These are phyloP conservation scores for Fusarium austroafricanum DNA, from an alignment of 2,329 filamentous ascomycete genomes.

Conservation along the genomic window DNA sequence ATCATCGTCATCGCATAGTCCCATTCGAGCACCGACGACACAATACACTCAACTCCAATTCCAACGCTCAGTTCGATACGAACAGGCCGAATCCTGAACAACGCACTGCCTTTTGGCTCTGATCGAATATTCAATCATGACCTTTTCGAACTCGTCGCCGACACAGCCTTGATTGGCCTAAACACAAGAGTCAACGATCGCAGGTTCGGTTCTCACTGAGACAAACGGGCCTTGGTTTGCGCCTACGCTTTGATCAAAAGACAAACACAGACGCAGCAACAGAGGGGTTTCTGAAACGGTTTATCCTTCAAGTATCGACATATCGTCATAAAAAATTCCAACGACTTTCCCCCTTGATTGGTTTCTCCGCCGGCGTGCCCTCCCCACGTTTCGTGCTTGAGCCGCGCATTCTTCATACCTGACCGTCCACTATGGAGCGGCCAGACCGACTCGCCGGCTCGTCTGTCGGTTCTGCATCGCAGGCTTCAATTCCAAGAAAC, in stretches of 20 bases:
- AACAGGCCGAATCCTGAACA: constrained; percentile 34
- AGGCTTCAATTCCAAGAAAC: constrained; percentile 48
- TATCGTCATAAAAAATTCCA: constrained; percentile 36
- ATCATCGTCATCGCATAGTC: not conserved
- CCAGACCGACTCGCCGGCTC: constrained; percentile 49
- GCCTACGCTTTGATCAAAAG: constrained; percentile 38
- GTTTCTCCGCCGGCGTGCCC: constrained; percentile 37
- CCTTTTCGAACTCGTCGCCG: constrained; percentile 45
- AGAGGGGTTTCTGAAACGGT: constrained; percentile 50
- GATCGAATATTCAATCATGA: constrained; percentile 47
- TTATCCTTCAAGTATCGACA: constrained; percentile 39
- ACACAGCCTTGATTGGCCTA: constrained; percentile 50
- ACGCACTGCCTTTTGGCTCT: constrained; percentile 41
- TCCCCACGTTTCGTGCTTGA: constrained; percentile 34
- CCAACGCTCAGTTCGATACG: constrained; percentile 9
- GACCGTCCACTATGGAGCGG: constrained; percentile 50
- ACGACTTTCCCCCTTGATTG: constrained; percentile 35
- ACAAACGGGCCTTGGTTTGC: constrained; percentile 38
- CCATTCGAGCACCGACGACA: constrained; percentile 7
- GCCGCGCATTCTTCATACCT: constrained; percentile 30
- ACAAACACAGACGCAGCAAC: constrained; percentile 39
- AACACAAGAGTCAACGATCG: constrained; percentile 31
- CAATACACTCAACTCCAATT: constrained; percentile 6
- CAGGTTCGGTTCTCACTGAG: constrained; percentile 39
- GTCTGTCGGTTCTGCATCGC: constrained; percentile 39